Evolutionary conservation across 108 stramenopile species (phyloP).

Genomic region (Nannochloropsis gaditana): DNA sequence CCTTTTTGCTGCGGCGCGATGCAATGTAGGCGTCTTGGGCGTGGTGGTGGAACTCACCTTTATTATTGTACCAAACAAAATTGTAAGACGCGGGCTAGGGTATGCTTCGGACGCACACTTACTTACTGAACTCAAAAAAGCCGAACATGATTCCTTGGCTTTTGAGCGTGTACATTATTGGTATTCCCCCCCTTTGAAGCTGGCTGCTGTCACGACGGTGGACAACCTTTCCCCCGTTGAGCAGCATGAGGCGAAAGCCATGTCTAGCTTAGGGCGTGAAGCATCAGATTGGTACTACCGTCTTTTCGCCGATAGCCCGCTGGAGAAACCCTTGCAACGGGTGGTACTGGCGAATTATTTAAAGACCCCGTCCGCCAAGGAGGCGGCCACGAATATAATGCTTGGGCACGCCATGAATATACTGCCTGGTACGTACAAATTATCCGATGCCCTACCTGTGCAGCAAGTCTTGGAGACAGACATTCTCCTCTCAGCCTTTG

Average conservation of each 20-base stretch:
- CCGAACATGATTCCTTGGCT: background rate
- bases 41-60: constrained; percentile 2
- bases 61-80: background rate
- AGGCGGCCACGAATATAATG: background rate
- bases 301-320: background rate
- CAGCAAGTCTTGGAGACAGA: constrained; percentile 17
- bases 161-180: constrained; percentile 1
- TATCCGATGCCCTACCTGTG: background rate
- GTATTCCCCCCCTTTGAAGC: background rate
- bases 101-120: background rate
- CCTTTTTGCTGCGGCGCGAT: background rate
- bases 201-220: background rate
- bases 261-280: background rate
- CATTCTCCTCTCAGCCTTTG: background rate
- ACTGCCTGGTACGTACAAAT: constrained; percentile 9
- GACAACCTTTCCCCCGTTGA: background rate
- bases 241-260: background rate
- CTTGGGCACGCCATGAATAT: background rate
- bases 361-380: background rate
- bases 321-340: background rate
- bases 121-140: background rate
- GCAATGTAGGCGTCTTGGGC: background rate
- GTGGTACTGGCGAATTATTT: background rate
- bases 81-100: background rate
- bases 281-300: background rate